Conservation (phyloP, 2,329 filamentous ascomycete species). For the Tricladium varicosporioides region DNA sequence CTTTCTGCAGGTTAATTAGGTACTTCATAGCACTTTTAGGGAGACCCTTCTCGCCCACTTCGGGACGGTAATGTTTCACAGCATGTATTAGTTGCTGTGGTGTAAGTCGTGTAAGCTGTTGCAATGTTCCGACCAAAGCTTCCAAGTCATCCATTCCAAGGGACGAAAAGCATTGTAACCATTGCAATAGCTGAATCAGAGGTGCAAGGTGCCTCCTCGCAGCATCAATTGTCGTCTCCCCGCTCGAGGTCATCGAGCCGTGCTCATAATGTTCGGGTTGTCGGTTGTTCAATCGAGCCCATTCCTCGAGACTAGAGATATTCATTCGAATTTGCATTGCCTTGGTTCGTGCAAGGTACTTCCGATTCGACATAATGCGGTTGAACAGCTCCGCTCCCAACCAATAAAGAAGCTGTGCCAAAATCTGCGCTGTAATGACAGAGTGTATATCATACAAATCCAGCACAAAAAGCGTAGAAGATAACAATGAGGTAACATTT, state of each 20-base stretch:
- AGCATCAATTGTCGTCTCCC: constrained; percentile 83
- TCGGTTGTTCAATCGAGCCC: constrained; percentile 90
- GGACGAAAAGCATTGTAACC: constrained; percentile 97
- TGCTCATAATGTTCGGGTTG: constrained; percentile 95
- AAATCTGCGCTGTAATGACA: constrained; percentile 87
- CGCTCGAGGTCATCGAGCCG: constrained; percentile 79
- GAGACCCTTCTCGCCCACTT: constrained; percentile 91
- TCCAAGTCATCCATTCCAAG: constrained; percentile 82
- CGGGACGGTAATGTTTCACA: constrained; percentile 87
- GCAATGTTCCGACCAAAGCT: constrained; percentile 80
- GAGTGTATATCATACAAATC: constrained; percentile 99
- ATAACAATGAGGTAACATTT: constrained; percentile 92
- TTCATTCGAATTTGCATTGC: constrained; percentile 99
- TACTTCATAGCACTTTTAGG: constrained; percentile 88
- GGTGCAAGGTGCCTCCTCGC: constrained; percentile 83
- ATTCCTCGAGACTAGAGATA: constrained; percentile 90
- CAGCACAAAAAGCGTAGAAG: constrained; percentile 92
- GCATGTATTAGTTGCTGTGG: constrained; percentile 89
- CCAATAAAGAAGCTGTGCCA: constrained; percentile 95
- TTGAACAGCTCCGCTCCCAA: constrained; percentile 95
- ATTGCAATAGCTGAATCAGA: constrained; percentile 90
- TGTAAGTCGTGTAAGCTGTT: constrained; percentile 81
- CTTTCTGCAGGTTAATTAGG: constrained; percentile 75
- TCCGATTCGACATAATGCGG: constrained; percentile 92
- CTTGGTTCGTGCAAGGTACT: constrained; percentile 92